Evolutionary conservation across 495 filamentous ascomycete genomes (phyloP).

Genomic region (Lasiosphaeris hirsuta): DNA sequence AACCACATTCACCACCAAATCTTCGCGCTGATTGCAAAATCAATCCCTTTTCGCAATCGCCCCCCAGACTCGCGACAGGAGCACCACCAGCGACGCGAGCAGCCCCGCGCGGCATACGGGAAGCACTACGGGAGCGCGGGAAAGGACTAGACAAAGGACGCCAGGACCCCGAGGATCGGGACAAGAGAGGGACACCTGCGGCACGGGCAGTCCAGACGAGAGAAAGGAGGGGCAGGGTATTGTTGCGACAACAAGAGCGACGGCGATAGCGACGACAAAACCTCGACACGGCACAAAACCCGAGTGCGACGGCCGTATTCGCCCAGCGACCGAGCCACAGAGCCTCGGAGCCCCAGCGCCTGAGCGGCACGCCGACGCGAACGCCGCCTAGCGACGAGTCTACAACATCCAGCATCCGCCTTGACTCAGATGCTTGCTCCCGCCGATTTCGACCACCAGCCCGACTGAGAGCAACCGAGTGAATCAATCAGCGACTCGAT

Average conservation of each 20-base stretch:
- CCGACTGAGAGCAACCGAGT: background rate
- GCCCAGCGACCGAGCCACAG: background rate
- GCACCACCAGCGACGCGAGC: background rate
- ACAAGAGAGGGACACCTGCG: background rate
- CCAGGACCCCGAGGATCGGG: background rate
- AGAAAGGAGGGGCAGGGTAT: background rate
- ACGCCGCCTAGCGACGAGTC: slow-evolving; percentile 7
- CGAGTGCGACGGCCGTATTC: background rate
- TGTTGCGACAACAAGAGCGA: background rate
- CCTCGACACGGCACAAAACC: background rate
- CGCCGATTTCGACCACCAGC: slow-evolving; percentile 1
- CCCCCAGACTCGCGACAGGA: background rate
- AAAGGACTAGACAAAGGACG: background rate
- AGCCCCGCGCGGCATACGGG: background rate
- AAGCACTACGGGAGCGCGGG: background rate
- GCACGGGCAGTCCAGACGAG: background rate
- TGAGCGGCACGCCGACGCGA: slow-evolving; percentile 4
- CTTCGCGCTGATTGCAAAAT: slow-evolving; percentile 10
- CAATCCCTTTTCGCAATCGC: background rate
- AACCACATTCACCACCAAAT: slow-evolving; percentile 24
- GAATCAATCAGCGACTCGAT: background rate
- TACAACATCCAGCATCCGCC: background rate
- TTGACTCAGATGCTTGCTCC: slow-evolving; percentile 6
- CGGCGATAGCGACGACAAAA: background rate
- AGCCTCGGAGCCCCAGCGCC: background rate